Percentiles rank a stretch among this genome's conserved stretches.
phyloP scores from a whole-genome alignment of 2,329 filamentous ascomycete species.

The Pseudopyricularia cyperi region DNA sequence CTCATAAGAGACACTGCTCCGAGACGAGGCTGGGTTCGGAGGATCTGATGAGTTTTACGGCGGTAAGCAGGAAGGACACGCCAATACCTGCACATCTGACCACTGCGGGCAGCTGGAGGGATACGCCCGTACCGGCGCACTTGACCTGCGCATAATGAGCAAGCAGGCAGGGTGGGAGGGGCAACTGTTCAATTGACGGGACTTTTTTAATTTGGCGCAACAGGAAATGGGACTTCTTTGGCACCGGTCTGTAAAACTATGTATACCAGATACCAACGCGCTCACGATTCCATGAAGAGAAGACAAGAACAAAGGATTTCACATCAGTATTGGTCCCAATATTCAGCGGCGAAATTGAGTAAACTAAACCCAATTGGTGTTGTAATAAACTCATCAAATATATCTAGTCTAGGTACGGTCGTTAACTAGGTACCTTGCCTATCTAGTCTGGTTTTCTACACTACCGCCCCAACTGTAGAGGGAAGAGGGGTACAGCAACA shows the following conservation, averaged over 20 bases:
- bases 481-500: too few species aligned
- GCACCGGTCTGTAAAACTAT: background rate
- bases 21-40: slow-evolving; percentile 8
- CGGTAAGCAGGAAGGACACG: slow-evolving; percentile 18
- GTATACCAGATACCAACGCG: background rate
- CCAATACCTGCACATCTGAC: slow-evolving; percentile 10
- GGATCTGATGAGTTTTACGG: slow-evolving; percentile 10
- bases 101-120: too few species aligned
- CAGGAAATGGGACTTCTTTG: background rate
- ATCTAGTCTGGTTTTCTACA: too few species aligned
- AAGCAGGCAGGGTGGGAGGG: background rate
- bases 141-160: background rate
- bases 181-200: background rate
- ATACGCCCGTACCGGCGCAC: background rate
- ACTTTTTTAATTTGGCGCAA: background rate
- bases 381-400: too few species aligned
- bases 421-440: too few species aligned
- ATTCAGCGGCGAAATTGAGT: too few species aligned
- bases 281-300: too few species aligned
- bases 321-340: too few species aligned
- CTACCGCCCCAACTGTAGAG: too few species aligned
- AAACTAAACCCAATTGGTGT: too few species aligned
- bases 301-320: too few species aligned
- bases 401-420: too few species aligned
- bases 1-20: background rate